Evolutionary conservation across 805 yeast genomes (phyloP).

Genomic region (Saturnispora halmiae): DNA sequence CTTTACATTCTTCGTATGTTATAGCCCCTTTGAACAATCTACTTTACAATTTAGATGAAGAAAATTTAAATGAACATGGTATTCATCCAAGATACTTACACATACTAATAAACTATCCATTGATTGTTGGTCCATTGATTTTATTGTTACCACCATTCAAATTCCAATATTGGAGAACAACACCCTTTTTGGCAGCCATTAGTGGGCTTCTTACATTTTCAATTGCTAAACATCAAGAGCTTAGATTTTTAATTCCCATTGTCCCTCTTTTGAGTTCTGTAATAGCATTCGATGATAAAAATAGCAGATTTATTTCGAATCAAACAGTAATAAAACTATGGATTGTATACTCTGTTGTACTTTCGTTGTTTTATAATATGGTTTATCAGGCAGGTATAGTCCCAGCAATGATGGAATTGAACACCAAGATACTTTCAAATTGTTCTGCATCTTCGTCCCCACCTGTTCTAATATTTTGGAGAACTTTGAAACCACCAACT

Average conservation of each 20-base stretch:
- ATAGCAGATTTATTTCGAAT: constrained; percentile 17
- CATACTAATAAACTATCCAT: constrained; percentile 65
- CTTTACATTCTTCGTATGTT: constrained; percentile 24
- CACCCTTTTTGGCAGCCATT: constrained; percentile 49
- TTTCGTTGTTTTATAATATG: constrained; percentile 65
- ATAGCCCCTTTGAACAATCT: constrained; percentile 75
- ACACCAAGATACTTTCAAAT: constrained; percentile 11
- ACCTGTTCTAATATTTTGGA: constrained; percentile 71
- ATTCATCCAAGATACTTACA: constrained; percentile 75
- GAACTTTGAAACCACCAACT: constrained; percentile 87
- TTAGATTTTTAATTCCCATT: constrained; percentile 75
- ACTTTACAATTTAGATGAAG: constrained; percentile 50
- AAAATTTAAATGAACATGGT: constrained; percentile 71
- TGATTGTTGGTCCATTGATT: constrained; percentile 70
- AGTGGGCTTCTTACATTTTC: constrained; percentile 62
- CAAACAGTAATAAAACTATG: constrained; percentile 32
- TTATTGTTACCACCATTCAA: constrained; percentile 35
- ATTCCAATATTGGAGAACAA: constrained; percentile 35
- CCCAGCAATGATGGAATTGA: constrained; percentile 44
- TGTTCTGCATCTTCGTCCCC: too few species aligned
- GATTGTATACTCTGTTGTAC: constrained; percentile 52
- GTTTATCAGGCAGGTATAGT: constrained; percentile 89
- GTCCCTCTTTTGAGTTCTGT: constrained; percentile 62
- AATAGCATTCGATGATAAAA: constrained; percentile 21
- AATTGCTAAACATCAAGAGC: constrained; percentile 81